Evolutionary conservation across 164 flowering plant genomes (phyloP).

Genomic region (Magnolia officinalis): DNA sequence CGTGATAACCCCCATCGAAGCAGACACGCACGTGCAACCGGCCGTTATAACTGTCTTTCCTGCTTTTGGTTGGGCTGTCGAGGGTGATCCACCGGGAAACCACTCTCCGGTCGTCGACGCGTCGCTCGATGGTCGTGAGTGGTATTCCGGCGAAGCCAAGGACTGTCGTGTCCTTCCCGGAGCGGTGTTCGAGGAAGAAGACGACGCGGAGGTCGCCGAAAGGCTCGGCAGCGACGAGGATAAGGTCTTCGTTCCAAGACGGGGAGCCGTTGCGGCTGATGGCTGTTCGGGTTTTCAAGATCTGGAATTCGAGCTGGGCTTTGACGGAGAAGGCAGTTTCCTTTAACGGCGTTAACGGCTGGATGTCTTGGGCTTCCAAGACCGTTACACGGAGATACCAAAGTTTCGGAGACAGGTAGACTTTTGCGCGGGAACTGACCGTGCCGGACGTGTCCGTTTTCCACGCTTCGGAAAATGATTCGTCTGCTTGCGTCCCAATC

Average conservation of each 20-base stretch:
- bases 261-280: constrained; percentile 49
- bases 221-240: constrained; percentile 90
- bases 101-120: constrained; percentile 81
- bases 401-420: constrained; percentile 80
- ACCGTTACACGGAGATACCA: constrained; percentile 79
- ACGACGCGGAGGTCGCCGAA: constrained; percentile 48
- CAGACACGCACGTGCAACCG: constrained; percentile 65
- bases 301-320: constrained; percentile 68
- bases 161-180: constrained; percentile 34
- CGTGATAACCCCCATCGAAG: constrained; percentile 94
- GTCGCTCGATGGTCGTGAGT: constrained; percentile 59
- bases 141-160: constrained; percentile 52
- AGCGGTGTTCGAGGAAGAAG: constrained; percentile 46
- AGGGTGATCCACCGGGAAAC: constrained; percentile 65
- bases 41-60: constrained; percentile 39
- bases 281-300: constrained; percentile 47
- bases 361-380: constrained; percentile 73
- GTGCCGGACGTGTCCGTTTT: constrained; percentile 61
- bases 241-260: constrained; percentile 78
- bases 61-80: constrained; percentile 37
- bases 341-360: constrained; percentile 29
- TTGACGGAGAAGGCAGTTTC: constrained; percentile 48
- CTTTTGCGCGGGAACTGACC: constrained; percentile 42
- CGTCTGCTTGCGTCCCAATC: constrained; percentile 94
- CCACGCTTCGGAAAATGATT: constrained; percentile 85